phyloP scores from a whole-genome alignment of 306 rosid genomes.

The Potentilla sterilis region DNA sequence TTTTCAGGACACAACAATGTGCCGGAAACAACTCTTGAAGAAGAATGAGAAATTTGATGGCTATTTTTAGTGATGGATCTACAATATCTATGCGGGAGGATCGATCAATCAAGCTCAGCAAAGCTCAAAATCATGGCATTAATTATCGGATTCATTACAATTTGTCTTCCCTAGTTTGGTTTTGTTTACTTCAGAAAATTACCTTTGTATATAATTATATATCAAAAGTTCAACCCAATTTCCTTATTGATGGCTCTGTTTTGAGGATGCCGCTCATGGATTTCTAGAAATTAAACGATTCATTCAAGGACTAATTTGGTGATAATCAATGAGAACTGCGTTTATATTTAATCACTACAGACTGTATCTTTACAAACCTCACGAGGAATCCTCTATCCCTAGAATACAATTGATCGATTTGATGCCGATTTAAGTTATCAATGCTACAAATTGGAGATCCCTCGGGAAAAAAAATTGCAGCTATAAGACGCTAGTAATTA shows the following conservation, averaged over 20 bases:
- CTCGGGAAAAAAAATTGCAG: constrained; percentile 33
- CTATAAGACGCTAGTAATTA: constrained; percentile 25
- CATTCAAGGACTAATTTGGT: not conserved
- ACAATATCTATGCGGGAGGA: too few species aligned
- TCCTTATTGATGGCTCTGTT: too few species aligned
- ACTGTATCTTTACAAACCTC: constrained; percentile 37
- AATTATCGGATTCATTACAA: too few species aligned
- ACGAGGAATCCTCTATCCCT: constrained; percentile 25
- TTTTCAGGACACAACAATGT: not conserved
- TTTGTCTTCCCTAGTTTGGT: too few species aligned
- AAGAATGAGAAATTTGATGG: not conserved
- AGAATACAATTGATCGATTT: constrained; percentile 24
- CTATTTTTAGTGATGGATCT: not conserved
- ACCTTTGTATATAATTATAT: too few species aligned
- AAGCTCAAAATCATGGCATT: too few species aligned
- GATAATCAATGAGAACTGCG: not conserved
- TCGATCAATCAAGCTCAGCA: too few species aligned
- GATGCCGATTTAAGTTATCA: constrained; percentile 27
- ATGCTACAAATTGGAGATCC: constrained; percentile 16
- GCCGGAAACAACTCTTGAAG: not conserved
- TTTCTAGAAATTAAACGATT: too few species aligned
- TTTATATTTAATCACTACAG: constrained; percentile 17
- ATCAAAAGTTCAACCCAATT: too few species aligned
- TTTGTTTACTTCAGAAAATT: too few species aligned
- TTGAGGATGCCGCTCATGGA: too few species aligned